Evolutionary conservation across 495 filamentous ascomycete genomes (phyloP).

Genomic region (Penicillium chermesinum): DNA sequence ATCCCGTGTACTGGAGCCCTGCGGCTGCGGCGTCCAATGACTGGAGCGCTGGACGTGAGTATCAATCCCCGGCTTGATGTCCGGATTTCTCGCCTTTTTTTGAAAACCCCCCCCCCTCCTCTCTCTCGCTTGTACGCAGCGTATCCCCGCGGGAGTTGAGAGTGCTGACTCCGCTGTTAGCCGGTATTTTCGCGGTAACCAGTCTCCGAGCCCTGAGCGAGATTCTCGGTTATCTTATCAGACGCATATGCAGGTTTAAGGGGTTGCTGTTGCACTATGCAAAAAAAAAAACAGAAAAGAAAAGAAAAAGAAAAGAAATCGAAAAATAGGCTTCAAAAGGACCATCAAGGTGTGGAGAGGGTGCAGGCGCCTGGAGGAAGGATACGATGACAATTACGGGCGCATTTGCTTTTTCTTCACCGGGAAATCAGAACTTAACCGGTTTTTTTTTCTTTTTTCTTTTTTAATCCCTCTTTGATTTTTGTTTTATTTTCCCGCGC

Average conservation of each 20-base stretch:
- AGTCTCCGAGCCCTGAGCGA: too few relatives aligned
- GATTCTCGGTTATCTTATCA: too few relatives aligned
- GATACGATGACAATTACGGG: not conserved
- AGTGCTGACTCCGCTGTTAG: too few relatives aligned
- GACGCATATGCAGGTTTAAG: not conserved
- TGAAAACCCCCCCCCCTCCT: too few relatives aligned
- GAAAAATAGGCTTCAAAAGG: not conserved
- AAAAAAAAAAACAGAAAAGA: not conserved
- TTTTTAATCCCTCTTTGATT: too few relatives aligned
- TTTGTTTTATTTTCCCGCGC: slow-evolving; percentile 27
- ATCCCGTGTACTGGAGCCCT: slow-evolving; percentile 15
- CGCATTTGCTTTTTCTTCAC: slow-evolving; percentile 7
- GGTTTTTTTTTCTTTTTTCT: too few relatives aligned
- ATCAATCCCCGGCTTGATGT: slow-evolving; percentile 16
- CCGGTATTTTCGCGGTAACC: too few relatives aligned
- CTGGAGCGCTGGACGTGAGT: slow-evolving; percentile 13
- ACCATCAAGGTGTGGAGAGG: not conserved
- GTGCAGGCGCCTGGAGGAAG: not conserved
- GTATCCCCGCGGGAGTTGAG: too few relatives aligned
- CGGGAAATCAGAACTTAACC: slow-evolving; percentile 4
- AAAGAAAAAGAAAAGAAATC: not conserved
- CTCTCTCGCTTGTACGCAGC: too few relatives aligned
- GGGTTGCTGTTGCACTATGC: too few relatives aligned
- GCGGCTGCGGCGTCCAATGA: slow-evolving; percentile 30
- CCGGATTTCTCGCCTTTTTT: slow-evolving; percentile 18